Base-by-base conservation (phyloP, 306 rosid species). In the Dryas alaskensis region DNA sequence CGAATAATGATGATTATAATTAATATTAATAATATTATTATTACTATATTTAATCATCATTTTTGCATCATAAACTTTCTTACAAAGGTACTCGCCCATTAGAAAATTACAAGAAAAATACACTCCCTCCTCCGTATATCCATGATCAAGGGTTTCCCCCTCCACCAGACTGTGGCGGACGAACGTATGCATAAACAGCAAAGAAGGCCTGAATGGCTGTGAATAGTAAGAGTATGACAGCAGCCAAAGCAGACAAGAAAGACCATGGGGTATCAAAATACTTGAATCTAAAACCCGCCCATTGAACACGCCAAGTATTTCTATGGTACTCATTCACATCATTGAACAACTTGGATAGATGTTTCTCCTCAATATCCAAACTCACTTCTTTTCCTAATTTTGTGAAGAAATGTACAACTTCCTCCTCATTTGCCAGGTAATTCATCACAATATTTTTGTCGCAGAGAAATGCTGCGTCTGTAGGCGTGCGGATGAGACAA, bases 211-310 rank as follows among this genome's bases (percentile, higher is more conserved):
- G 96, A 54, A 71, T 60, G 8, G 78, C 43, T 0, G 92, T 82
- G 7, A 87, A 86, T 58, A 85, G 0, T 60, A 89, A 39, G 74
- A 85, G 72, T 0, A 84, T 4, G 0, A 86, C 12, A 0, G 85
- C 90, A 7, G 89, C 92, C 0, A 78, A 61, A 49, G 88, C 92
- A 0, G 96, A 89, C 1, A 87, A 76, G 25, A 84, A 85, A 0
- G 90, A 85, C 92, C 96, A 89, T 0, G 89, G 92, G 1, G 90
- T 81, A 42, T 87, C 86, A 77, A 89, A 84, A 55, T 89, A 87
- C 10, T 81, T 89, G 48, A 78, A 77, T 81, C 74, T 87, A 40
- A 85, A 87, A 55, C 87, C 80, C 1, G 90, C 88, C 92, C 85
- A 89, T 19, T 77, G 81, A 13, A 84, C 89, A 25, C 78, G 83